Base-by-base conservation (phyloP, 495 filamentous ascomycete species). In the Daldinia bambusicola region DNA sequence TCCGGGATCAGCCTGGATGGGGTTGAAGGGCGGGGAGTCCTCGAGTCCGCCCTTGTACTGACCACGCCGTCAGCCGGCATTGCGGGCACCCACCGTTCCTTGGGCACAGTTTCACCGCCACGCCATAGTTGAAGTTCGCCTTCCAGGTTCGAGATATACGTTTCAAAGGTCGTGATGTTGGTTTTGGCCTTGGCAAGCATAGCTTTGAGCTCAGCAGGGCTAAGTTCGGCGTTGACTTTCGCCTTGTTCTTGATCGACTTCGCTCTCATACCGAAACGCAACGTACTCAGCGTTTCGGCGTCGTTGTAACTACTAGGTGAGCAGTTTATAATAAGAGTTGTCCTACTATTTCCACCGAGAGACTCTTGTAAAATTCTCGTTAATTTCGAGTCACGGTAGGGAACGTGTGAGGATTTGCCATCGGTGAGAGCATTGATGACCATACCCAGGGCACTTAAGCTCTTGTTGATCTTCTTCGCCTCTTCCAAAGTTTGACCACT, bases 231-330 rank as follows among this genome's bases (percentile, higher is more conserved):
- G 78, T 99, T 99, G 84, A 99, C 90, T 92, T 98, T 98, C 76
- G 95, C 95, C 85, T 98, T 98, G 83, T 99, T 98, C 90, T 99
- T 98, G 81, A 99, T 99, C 0, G 94, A 90, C 85, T 99, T 99
- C 43, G 95, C 95, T 73, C 95, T 86, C 79, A 97, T 95, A 85
- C 95, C 95, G 78, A 99, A 99, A 32, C 95, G 89, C 51, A 99
- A 84, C 8, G 95, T 99, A 37, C 93, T 93, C 55, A 99, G 80
- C 0, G 95, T 99, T 84, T 99, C 95, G 58, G 90, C 90, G 81
- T 97, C 95, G 81, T 99, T 99, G 82, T 98, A 99, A 75, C 93
- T 97, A 79, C 93, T 97, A 0, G 95, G 95, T 30, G 96, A 98
- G 79, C 95, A 98, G 79, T 98, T 98, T 84, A 99, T 95, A 74